Conservation (phyloP, 1,139 yeast species). For the Pichia sp. region DNA sequence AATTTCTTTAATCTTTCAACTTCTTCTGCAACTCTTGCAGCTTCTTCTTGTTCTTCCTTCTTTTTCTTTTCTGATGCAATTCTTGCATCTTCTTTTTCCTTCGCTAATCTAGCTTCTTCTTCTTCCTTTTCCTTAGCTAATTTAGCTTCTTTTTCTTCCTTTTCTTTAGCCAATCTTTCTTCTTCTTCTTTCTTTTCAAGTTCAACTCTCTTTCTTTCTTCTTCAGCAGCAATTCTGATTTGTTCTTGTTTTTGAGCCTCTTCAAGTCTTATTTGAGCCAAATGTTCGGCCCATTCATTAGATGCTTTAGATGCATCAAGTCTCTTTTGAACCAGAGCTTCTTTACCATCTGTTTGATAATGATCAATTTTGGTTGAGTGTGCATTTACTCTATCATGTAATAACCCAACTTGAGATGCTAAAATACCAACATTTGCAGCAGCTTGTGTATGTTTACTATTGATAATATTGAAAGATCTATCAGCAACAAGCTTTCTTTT, state of each 20-base stretch:
- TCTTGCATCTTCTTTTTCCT: slow-evolving; percentile 14
- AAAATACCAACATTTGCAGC: slow-evolving; percentile 37
- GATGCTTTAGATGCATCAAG: slow-evolving; percentile 39
- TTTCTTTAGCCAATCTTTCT: slow-evolving; percentile 22
- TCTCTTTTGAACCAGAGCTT: slow-evolving; percentile 34
- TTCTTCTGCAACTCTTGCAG: slow-evolving; percentile 9
- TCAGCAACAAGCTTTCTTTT: slow-evolving; percentile 40
- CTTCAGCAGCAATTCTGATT: slow-evolving; percentile 36
- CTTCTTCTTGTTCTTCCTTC: slow-evolving; percentile 11
- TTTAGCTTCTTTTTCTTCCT: slow-evolving; percentile 21
- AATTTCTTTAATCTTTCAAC: slow-evolving; percentile 7
- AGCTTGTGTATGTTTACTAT: slow-evolving; percentile 34
- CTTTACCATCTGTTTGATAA: slow-evolving; percentile 36
- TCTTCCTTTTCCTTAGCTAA: slow-evolving; percentile 37
- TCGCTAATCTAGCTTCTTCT: slow-evolving; percentile 29
- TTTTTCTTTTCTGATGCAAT: slow-evolving; percentile 12
- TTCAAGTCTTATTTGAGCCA: slow-evolving; percentile 35
- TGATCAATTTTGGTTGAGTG: slow-evolving; percentile 40
- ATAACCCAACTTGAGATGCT: slow-evolving; percentile 40
- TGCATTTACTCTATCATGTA: slow-evolving; percentile 39
- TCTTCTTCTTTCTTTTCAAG: slow-evolving; percentile 32
- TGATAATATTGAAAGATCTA: slow-evolving; percentile 31
- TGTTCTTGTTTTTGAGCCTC: slow-evolving; percentile 46
- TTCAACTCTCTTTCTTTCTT: slow-evolving; percentile 40
- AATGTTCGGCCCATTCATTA: slow-evolving; percentile 41